Percentiles rank a stretch among this genome's conserved stretches.
Evolutionary conservation across 176 grass and related monocot genomes (phyloP).

Genomic region (Cymbopogon citratus): DNA sequence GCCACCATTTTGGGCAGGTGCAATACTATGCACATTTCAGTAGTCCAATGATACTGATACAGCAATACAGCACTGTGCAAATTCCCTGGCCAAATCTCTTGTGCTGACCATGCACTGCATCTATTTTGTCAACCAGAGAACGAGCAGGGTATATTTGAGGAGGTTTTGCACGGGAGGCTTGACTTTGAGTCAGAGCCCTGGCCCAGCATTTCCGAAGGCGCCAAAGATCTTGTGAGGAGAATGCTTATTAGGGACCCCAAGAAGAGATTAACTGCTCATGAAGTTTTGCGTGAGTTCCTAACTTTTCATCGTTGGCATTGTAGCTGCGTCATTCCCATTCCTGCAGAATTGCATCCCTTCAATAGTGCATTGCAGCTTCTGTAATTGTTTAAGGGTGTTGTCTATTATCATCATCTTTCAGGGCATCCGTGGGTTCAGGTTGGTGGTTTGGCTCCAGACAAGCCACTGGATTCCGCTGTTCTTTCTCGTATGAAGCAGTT

Average conservation of each 20-base stretch:
- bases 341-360: neutral
- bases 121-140: conserved; percentile 44
- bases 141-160: conserved; percentile 95
- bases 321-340: neutral
- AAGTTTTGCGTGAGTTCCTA: conserved; percentile 71
- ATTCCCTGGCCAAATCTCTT: neutral
- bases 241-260: conserved; percentile 86
- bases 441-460: conserved; percentile 73
- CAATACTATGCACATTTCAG: neutral
- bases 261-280: conserved; percentile 75
- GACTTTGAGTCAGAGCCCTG: conserved; percentile 86
- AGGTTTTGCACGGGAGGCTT: conserved; percentile 78
- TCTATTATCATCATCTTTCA: conserved; percentile 22
- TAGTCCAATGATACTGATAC: neutral
- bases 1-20: conserved; percentile 94
- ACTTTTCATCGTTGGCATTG: neutral
- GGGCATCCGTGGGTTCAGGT: conserved; percentile 93
- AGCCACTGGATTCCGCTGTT: conserved; percentile 80
- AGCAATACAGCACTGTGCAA: neutral
- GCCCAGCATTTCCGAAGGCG: conserved; percentile 86
- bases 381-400: neutral
- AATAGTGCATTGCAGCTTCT: neutral
- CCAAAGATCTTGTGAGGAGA: conserved; percentile 86
- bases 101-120: neutral
- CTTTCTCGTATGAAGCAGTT: conserved; percentile 91